Evolutionary conservation across 495 filamentous ascomycete species (phyloP).

Genomic region (Aspergillus bridgeri): DNA sequence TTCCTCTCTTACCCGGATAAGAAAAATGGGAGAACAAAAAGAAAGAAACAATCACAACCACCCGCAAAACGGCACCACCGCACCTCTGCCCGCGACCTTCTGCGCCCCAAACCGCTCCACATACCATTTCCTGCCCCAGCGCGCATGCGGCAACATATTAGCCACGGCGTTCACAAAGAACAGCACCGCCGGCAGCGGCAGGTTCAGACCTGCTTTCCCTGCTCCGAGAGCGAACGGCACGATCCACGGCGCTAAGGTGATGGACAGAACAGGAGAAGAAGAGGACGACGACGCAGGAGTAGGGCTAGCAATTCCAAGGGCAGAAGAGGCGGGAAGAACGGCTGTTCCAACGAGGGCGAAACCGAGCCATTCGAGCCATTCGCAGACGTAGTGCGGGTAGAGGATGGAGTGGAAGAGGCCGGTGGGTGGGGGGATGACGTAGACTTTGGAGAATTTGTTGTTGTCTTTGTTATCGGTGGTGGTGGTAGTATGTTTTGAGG

Average conservation of each 20-base stretch:
- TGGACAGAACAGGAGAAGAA: neutral
- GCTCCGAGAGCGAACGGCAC: conserved; percentile 51
- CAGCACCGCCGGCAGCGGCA: conserved; percentile 62
- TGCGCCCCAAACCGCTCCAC: conserved; percentile 79
- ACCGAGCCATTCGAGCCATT: conserved; percentile 95
- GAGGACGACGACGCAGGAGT: too few relatives aligned
- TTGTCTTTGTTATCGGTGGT: neutral
- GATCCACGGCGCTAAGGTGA: conserved; percentile 47
- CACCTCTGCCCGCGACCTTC: conserved; percentile 68
- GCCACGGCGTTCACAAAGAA: conserved; percentile 85
- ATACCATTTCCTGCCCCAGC: conserved; percentile 86
- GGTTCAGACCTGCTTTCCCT: conserved; percentile 22
- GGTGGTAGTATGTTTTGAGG: neutral
- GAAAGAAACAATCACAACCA: conserved; percentile 24
- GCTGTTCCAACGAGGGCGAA: conserved; percentile 66
- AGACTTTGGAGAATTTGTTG: conserved; percentile 67
- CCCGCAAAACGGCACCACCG: conserved; percentile 72
- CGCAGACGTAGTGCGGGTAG: conserved; percentile 88
- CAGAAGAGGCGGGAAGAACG: conserved; percentile 23
- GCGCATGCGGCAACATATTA: conserved; percentile 86
- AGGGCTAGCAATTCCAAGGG: neutral
- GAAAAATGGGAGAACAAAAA: neutral
- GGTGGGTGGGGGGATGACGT: conserved; percentile 80
- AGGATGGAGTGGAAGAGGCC: conserved; percentile 80
- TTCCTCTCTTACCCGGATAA: neutral